Evolutionary conservation across 495 filamentous ascomycete species (phyloP).

Genomic region (Echria macrotheca): DNA sequence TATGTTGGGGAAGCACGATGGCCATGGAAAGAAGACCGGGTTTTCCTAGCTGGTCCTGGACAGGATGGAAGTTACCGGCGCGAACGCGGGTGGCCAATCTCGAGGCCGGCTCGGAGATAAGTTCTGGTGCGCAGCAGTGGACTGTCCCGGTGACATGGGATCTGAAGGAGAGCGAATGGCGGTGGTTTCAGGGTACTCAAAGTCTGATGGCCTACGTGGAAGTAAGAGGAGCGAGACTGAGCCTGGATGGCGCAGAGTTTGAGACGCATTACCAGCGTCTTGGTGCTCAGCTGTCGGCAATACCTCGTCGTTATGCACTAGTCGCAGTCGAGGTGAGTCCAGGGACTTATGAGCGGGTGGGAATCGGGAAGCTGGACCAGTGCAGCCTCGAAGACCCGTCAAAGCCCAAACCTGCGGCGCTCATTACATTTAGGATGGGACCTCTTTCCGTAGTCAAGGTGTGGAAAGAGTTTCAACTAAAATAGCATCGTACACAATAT

Average conservation of each 20-base stretch:
- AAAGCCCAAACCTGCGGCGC: not conserved
- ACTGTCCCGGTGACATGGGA: not conserved
- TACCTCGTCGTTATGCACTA: not conserved
- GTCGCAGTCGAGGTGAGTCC: slow-evolving; percentile 1
- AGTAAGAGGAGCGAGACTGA: not conserved
- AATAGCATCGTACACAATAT: slow-evolving; percentile 2
- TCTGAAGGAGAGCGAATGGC: slow-evolving; percentile 3
- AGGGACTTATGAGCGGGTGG: slow-evolving; percentile 4
- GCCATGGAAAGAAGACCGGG: not conserved
- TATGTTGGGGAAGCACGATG: not conserved
- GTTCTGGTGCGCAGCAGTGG: slow-evolving; percentile 3
- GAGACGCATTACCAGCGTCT: slow-evolving; percentile 3
- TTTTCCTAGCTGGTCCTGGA: slow-evolving; percentile 6
- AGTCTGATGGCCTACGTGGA: slow-evolving; percentile 1
- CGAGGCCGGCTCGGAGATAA: slow-evolving; percentile 1
- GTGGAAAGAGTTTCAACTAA: slow-evolving; percentile 4
- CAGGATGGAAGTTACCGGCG: slow-evolving; percentile 1
- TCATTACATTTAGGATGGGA: slow-evolving; percentile 1
- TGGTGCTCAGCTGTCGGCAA: not conserved
- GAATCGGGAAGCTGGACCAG: slow-evolving; percentile 1
- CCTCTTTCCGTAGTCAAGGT: slow-evolving; percentile 1
- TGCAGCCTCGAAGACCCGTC: not conserved
- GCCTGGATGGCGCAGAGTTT: slow-evolving; percentile 5
- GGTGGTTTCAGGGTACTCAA: slow-evolving; percentile 2
- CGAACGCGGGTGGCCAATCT: not conserved